These are phyloP conservation scores for Physcomitrium patens DNA, from an alignment of 225 moss, liverwort and hornwort species.

Conservation along the genomic window DNA sequence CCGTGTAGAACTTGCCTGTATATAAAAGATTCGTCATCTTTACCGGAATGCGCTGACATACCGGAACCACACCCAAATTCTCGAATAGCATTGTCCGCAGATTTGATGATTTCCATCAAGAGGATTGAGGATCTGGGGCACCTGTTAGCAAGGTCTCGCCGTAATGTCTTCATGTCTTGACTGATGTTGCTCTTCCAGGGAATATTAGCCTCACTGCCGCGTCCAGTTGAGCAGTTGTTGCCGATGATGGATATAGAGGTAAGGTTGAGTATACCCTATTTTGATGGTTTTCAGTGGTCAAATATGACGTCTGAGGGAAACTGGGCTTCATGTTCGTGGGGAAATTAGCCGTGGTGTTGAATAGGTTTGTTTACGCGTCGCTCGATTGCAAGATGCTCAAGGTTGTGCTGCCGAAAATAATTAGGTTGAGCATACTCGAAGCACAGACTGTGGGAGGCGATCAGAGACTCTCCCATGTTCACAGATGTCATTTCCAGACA, in stretches of 20 bases:
- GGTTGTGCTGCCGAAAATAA: not conserved
- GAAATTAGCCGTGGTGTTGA: slow-evolving; percentile 22
- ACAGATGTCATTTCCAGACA: too few relatives aligned
- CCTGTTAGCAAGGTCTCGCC: slow-evolving; percentile 36
- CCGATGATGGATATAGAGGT: not conserved
- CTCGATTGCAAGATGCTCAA: slow-evolving; percentile 1
- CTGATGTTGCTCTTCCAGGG: slow-evolving; percentile 14
- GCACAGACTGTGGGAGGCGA: slow-evolving; percentile 6
- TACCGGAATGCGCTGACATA: slow-evolving; percentile 21
- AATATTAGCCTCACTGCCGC: too few relatives aligned
- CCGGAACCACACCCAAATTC: slow-evolving; percentile 14
- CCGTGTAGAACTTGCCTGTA: slow-evolving; percentile 5
- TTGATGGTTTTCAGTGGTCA: slow-evolving; percentile 6
- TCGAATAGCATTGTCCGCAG: slow-evolving; percentile 28
- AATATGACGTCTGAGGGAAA: not conserved
- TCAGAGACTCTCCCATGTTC: too few relatives aligned
- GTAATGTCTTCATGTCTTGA: slow-evolving; percentile 33
- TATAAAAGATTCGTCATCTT: slow-evolving; percentile 23
- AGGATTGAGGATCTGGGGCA: slow-evolving; percentile 37
- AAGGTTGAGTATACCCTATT: not conserved
- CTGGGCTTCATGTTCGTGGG: not conserved
- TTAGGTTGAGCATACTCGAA: slow-evolving; percentile 1
- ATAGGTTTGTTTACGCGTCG: slow-evolving; percentile 40
- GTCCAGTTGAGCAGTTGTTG: slow-evolving; percentile 19
- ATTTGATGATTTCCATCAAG: slow-evolving; percentile 36